Evolutionary conservation across 176 grass and related monocot genomes (phyloP), one percentile per base, ranked within the genome.

Genomic region (Hsuehochloa calcarea): DNA sequence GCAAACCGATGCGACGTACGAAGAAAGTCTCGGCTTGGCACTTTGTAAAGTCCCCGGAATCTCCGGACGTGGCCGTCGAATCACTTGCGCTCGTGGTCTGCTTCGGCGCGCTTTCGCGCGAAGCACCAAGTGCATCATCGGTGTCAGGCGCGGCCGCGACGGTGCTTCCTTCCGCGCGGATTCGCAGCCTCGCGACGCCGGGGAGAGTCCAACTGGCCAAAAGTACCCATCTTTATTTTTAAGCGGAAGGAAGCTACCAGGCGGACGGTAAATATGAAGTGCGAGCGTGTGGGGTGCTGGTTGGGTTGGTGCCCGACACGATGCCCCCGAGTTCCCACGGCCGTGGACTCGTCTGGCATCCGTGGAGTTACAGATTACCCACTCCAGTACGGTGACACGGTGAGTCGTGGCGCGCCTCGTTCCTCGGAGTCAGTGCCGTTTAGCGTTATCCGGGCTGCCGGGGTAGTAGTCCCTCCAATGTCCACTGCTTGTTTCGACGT

Each of bases 231-330:
- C 40, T 62, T 68, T 70, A 65, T 70, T 86, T 86, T 62, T 49
- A 23, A 25, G 39, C 47, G 20, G 6, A 9, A 78, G 54, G 80
- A 83, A 78, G 86, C 65, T 65, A 55, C 65, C 54, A 10, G 56
- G 72, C 54, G 43, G 58, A 14, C 13, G 43, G 41, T 15, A 23
- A 41, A 54, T 67, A 20, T 3, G 70, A 41, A 69, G 19, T 14
- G 41, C 23, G 70, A 50, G 51, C 56, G 35, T 37, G 81, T 23
- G 10, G 17, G 39, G 70, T 44, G 68, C 15, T 64, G 63, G 73
- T 37, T 67, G 52, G 88, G 70, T 54, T 29, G 88, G 62, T 75
- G 51, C 41, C 77, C 82, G 83, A 90, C 88, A 75, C 10, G 78
- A 31, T 55, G 83, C 14, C 13, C 52, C 51, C 41, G n/a, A 17